Conservation (phyloP, 1,284 basidiomycete species). For the Pascua sp. region DNA sequence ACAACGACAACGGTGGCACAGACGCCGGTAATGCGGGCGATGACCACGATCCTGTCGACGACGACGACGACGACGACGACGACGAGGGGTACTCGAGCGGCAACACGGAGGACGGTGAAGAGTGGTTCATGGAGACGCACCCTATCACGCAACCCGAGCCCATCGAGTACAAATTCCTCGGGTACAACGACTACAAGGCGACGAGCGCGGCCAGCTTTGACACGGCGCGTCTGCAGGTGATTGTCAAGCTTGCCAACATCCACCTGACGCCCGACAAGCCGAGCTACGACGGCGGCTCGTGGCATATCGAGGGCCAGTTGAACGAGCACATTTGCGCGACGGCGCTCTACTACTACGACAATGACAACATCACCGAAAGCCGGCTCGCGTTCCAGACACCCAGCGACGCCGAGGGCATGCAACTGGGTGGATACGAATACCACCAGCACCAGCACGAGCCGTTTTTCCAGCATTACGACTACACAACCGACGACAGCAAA, state of each 20-base stretch:
- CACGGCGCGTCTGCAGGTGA: slow-evolving; percentile 8
- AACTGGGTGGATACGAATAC: background rate
- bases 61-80: background rate
- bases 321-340: slow-evolving; percentile 17
- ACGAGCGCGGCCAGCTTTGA: too few relatives aligned
- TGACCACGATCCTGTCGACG: background rate
- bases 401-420: background rate
- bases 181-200: slow-evolving; percentile 3
- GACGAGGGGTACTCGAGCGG: slow-evolving; percentile 3
- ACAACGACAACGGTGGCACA: too few relatives aligned
- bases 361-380: slow-evolving; percentile 10
- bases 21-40: too few relatives aligned
- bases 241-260: slow-evolving; percentile 19
- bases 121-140: slow-evolving; percentile 13
- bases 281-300: slow-evolving; percentile 7
- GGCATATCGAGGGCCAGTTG: slow-evolving; percentile 14
- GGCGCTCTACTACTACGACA: slow-evolving; percentile 19
- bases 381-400: slow-evolving; percentile 5
- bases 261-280: slow-evolving; percentile 17
- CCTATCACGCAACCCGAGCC: slow-evolving; percentile 11
- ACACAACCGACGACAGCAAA: background rate
- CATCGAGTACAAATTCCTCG: background rate
- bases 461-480: slow-evolving; percentile 2
- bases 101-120: background rate
- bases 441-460: slow-evolving; percentile 7